Evolutionary conservation across 2,329 filamentous ascomycete species (phyloP).

Genomic region (Truncatella angustata): DNA sequence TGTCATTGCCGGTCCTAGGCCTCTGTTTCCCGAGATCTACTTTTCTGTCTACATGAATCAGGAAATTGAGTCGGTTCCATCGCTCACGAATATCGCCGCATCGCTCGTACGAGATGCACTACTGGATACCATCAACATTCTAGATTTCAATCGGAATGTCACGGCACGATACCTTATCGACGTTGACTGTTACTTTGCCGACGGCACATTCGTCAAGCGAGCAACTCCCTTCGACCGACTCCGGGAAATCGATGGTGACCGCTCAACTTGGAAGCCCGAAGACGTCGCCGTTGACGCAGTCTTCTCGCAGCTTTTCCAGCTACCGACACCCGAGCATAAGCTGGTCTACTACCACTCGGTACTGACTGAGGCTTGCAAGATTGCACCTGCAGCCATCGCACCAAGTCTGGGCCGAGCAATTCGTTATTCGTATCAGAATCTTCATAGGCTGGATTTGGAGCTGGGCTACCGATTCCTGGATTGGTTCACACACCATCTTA

Average conservation of each 20-base stretch:
- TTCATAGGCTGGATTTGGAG: conserved; percentile 82
- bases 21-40: conserved; percentile 89
- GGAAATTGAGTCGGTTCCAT: conserved; percentile 85
- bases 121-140: conserved; percentile 87
- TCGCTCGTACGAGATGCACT: conserved; percentile 83
- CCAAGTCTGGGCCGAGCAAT: conserved; percentile 92
- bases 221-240: conserved; percentile 91
- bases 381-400: conserved; percentile 93
- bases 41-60: conserved; percentile 89
- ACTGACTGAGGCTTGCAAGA: conserved; percentile 92
- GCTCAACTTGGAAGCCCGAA: conserved; percentile 92
- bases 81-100: conserved; percentile 71
- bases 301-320: conserved; percentile 89
- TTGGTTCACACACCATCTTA: conserved; percentile 97
- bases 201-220: conserved; percentile 87
- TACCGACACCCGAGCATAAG: conserved; percentile 87
- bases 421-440: conserved; percentile 81
- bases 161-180: conserved; percentile 90
- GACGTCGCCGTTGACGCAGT: conserved; percentile 97
- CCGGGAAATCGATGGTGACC: conserved; percentile 61
- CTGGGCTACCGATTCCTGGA: conserved; percentile 85
- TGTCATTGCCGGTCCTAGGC: conserved; percentile 69
- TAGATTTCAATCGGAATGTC: conserved; percentile 88
- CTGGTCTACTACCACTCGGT: conserved; percentile 95
- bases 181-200: conserved; percentile 89